Percentiles rank a stretch among this genome's conserved stretches.
Evolutionary conservation across 176 grass and related monocot species (phyloP).

Genomic region (Hyparrhenia diplandra): DNA sequence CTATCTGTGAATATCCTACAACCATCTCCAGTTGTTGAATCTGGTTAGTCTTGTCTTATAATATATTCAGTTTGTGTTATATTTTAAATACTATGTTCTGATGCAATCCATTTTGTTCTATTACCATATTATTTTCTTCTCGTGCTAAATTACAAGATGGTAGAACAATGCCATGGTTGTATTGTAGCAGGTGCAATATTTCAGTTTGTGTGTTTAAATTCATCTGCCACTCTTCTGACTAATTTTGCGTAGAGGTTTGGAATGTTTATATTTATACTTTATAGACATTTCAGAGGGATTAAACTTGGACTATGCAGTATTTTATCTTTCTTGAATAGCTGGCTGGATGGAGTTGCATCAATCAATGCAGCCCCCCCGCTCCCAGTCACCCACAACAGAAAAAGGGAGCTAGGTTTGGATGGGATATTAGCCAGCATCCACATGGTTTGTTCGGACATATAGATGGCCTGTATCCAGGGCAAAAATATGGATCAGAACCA

Average conservation of each 20-base stretch:
- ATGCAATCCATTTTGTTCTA: background rate
- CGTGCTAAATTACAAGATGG: background rate
- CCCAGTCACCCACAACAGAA: background rate
- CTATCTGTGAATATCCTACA: too few species aligned
- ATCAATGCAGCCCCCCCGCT: background rate
- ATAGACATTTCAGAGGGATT: background rate
- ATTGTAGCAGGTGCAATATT: conserved; percentile 5
- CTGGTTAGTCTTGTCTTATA: too few species aligned
- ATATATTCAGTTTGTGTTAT: background rate
- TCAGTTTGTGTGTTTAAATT: conserved; percentile 18
- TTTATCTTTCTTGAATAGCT: background rate
- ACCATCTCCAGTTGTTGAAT: too few species aligned
- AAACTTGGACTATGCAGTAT: background rate
- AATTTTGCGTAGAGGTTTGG: conserved; percentile 18
- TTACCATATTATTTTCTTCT: conserved; percentile 12
- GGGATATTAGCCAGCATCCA: background rate
- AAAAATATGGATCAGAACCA: background rate
- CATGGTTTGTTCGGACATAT: background rate
- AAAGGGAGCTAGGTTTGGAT: background rate
- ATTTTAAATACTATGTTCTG: conserved; percentile 18
- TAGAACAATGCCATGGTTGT: background rate
- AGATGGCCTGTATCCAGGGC: background rate
- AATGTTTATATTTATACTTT: background rate
- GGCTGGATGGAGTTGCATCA: background rate
- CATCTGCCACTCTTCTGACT: background rate